Percentiles rank a stretch among this genome's conserved stretches.
phyloP scores from a whole-genome alignment of 192 early-diverging fungal species.

The Oehlia diaphana region DNA sequence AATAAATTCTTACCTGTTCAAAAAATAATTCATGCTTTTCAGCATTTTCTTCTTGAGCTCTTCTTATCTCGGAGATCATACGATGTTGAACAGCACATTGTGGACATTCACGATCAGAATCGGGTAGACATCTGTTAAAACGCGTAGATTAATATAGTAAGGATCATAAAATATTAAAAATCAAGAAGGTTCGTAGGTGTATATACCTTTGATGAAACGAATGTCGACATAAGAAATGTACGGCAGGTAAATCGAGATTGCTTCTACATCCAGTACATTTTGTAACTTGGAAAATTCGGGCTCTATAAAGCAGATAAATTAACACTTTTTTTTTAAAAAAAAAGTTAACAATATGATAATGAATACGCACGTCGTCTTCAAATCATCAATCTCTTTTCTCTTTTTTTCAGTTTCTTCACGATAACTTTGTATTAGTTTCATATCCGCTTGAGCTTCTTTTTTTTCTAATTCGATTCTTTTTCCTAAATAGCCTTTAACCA shows the following conservation, averaged over 20 bases:
- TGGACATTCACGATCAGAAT: constrained; percentile 66
- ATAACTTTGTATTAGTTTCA: constrained; percentile 72
- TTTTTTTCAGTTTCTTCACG: constrained; percentile 77
- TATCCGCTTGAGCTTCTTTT: constrained; percentile 64
- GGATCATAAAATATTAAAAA: constrained; percentile 33
- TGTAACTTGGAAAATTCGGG: constrained; percentile 74
- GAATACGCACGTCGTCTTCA: constrained; percentile 64
- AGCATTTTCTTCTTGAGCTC: constrained; percentile 74
- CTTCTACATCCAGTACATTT: constrained; percentile 72
- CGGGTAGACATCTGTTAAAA: constrained; percentile 47
- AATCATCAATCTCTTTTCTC: constrained; percentile 76
- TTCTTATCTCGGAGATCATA: constrained; percentile 76
- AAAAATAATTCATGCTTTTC: constrained; percentile 80
- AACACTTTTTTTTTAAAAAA: not conserved
- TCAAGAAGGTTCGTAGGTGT: not conserved
- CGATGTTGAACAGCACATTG: constrained; percentile 84
- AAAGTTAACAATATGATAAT: not conserved
- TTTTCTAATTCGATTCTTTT: constrained; percentile 73
- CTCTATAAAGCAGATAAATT: constrained; percentile 33
- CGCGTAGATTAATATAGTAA: not conserved
- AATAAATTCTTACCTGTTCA: constrained; percentile 54
- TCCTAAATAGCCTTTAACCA: constrained; percentile 83
- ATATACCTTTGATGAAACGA: constrained; percentile 88
- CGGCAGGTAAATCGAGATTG: constrained; percentile 82
- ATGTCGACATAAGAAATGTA: constrained; percentile 95